These are phyloP conservation scores for Scalesia atractyloides DNA, from an alignment of 129 eudicot genomes.

Conservation along the genomic window DNA sequence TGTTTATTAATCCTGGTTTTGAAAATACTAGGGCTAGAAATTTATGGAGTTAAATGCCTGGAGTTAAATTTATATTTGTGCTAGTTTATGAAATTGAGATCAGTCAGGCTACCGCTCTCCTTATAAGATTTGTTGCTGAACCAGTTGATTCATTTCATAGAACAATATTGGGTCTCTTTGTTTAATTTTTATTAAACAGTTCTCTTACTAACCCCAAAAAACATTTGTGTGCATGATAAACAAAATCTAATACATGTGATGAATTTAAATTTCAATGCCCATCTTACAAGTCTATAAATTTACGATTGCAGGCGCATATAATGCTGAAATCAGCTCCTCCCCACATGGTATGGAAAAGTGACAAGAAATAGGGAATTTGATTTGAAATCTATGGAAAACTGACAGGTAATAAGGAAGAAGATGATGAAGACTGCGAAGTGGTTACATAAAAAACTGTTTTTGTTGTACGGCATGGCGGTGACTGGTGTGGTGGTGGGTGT, in stretches of 20 bases:
- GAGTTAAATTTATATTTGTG: background rate
- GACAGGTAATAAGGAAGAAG: too few species aligned
- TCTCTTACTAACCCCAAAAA: background rate
- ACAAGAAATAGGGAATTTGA: too few species aligned
- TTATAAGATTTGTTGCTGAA: background rate
- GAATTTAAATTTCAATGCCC: background rate
- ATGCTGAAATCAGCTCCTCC: slow-evolving; percentile 74
- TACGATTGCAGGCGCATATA: slow-evolving; percentile 65
- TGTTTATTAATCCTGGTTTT: background rate
- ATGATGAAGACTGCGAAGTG: too few species aligned
- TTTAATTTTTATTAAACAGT: slow-evolving; percentile 1
- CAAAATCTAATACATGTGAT: background rate
- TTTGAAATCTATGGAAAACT: too few species aligned
- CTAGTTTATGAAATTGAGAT: background rate
- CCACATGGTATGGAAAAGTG: slow-evolving; percentile 82
- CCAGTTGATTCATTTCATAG: background rate
- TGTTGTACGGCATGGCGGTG: too few species aligned
- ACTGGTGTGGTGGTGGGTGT: too few species aligned
- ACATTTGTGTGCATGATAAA: background rate
- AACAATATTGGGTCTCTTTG: background rate
- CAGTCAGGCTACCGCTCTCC: background rate
- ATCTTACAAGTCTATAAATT: slow-evolving; percentile 27
- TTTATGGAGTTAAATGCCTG: too few species aligned
- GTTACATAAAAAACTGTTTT: too few species aligned
- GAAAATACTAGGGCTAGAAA: background rate